Base-by-base conservation (phyloP, 2,329 filamentous ascomycete species). In the Colletotrichum sansevieriae region DNA sequence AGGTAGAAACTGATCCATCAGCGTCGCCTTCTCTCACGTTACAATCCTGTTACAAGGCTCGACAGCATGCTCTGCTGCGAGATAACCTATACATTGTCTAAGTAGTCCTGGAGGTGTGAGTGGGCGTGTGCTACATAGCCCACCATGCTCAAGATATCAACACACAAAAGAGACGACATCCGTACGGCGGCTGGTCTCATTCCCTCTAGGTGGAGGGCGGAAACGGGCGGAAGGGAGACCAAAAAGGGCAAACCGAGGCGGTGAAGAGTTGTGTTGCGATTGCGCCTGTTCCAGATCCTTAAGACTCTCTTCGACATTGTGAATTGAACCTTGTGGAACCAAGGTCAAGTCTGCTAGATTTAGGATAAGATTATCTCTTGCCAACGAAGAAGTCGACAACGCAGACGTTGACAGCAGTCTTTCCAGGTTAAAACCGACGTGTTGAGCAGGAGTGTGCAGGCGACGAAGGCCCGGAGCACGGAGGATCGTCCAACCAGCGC, bases 401-500 rank as follows among this genome's bases (percentile, higher is more conserved):
- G 22, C 62, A 39, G 57, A 33, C 41, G 29, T 22, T 12, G 33
- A 56, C 58, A 49, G 41, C 39, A 35, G 41, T 4, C 12, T 47
- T 54, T 12, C 39, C 39, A 46, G 11, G 47, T 13, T 22, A 15
- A 20, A 39, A 3, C 25, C 25, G 25, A 7, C 25, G 25, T 29
- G 7, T 29, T 29, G 25, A 7, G 25, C 7, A 29, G 25, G 59
- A 44, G 35, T n/a, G 11, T 15, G 51, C 44, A 4, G 25, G 25
- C 33, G 22, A 29, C 18, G 39, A 41, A 20, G 35, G 20, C 22
- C 49, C n/a, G 15, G 11, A 18, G 39, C 7, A 11, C 39, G 20
- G 11, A n/a, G 8, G 15, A 18, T 59, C 54, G 59, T 57, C 55
- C 55, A 65, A 60, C 56, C 55, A 64, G 47, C n/a, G 46, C 33